Base-by-base conservation (phyloP, 1,139 yeast genomes). In the Pichia norvegensis region DNA sequence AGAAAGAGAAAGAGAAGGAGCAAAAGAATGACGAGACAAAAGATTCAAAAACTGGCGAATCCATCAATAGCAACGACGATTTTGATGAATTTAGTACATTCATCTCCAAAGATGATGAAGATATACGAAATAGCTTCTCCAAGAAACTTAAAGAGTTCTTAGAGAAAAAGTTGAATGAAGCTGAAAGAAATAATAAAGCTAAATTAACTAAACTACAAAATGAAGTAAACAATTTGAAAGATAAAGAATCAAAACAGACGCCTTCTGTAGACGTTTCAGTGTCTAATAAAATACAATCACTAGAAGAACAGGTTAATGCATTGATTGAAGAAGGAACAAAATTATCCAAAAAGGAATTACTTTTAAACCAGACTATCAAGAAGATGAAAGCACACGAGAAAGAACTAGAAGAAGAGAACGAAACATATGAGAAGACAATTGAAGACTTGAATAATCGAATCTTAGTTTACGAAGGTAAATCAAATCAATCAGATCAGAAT, bases 301-400 rank as follows among this genome's bases (percentile, higher is more conserved):
- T 76, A 53, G 88, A 84, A 41, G 70, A 69, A 23, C 69, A 70
- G 35, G 72, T 84, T 50, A 81, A 77, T 23, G 67, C 72, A 51
- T 68, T 90, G 33, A 63, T 84, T 58, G 78, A 76, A 48, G 97
- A 90, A 63, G 97, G 97, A 4, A 83, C 85, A 52, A 77, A 75
- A 27, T 67, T 90, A 36, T 82, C 95, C 0, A 74, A 75, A 49
- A 83, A 79, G 51, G 97, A 92, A 58, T 69, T 87, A 33, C 78
- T 77, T 54, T 72, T 81, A 46, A 80, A 77, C 57, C 86, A 79
- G 36, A 70, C 81, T 1, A 78, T 90, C 44, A 85, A 85, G 54
- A 73, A 73, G 51, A 64, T 87, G 42, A 76, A 79, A 46, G 62
- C 72, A 7, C 70, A 72, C 22, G 82, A 81, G 49, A 44, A 59